Base-by-base conservation (phyloP, 139 green algal species). In the Desmodesmus armatus region DNA sequence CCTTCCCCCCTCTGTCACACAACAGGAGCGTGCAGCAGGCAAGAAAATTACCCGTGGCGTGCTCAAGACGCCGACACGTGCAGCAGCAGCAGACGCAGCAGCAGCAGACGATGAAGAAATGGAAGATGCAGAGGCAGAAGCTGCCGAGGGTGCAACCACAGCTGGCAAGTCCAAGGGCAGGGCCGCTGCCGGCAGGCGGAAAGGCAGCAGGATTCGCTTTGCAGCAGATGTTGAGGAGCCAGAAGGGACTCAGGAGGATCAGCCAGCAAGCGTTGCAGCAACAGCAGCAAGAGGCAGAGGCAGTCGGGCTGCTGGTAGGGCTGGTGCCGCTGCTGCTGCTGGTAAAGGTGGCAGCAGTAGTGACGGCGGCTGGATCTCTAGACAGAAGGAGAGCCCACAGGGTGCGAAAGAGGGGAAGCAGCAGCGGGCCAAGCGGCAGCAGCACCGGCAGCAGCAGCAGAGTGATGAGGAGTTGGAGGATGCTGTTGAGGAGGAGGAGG, bases 11-110 rank as follows among this genome's bases (percentile, higher is more conserved):
- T n/a, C n/a, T n/a, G n/a, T n/a, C n/a, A n/a, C n/a, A n/a, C n/a
- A n/a, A 37, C 76, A 82, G 76, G 76, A 82, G 2, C 76, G 76
- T 55, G 53, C 76, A 41, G 76, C 76, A 29, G 76, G 76, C 55
- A 82, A 72, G 55, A 82, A 82, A 37, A 27, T 55, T 47, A 67
- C 76, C 27, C 35, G 76, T 40, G 76, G 76, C 17, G 76, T 82
- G 33, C 76, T 82, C 15, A 82, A 82, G 76, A 71, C 76, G 3
- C 53, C 75, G 37, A 33, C 44, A 31, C 53, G 39, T 27, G 53
- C 76, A 71, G 55, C 41, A 43, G 72, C 37, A 72, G 76, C 7
- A n/a, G 55, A 39, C 27, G 76, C 62, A 47, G 29, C 76, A 40
- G 76, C 39, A 4, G 55, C 62, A 31, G 55, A 55, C 1, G 27